Percentiles rank a stretch among this genome's conserved stretches.
Conservation (phyloP, 2,329 filamentous ascomycete species). For the Hypoxylon sp. region DNA sequence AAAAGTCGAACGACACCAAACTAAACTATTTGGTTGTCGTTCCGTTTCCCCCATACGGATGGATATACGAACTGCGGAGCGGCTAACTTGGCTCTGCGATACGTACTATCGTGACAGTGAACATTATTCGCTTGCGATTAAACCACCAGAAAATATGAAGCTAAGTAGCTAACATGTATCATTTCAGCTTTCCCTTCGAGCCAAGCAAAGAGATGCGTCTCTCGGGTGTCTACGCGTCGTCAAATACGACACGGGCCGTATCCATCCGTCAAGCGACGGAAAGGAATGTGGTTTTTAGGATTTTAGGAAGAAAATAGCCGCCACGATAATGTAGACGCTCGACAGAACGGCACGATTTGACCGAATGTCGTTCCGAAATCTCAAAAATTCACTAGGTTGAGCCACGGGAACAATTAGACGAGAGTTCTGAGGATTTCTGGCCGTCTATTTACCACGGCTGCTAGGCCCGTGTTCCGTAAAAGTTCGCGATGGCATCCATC, state of each 20-base stretch:
- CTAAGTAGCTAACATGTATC: constrained; percentile 2
- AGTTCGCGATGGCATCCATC: constrained; percentile 15
- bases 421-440: constrained; percentile 7
- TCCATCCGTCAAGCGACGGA: constrained; percentile 37
- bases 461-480: constrained; percentile 38
- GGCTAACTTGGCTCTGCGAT: background rate
- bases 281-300: constrained; percentile 15
- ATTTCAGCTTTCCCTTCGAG: constrained; percentile 12
- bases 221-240: constrained; percentile 8
- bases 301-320: constrained; percentile 35
- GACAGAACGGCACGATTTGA: constrained; percentile 26
- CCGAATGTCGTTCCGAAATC: constrained; percentile 20
- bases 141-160: too few relatives aligned
- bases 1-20: background rate
- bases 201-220: background rate
- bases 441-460: constrained; percentile 26
- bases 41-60: background rate
- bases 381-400: constrained; percentile 14
- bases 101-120: background rate
- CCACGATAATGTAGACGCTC: constrained; percentile 7
- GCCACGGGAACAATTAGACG: constrained; percentile 21
- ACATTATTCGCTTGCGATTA: constrained; percentile 5
- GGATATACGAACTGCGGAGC: background rate
- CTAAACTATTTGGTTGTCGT: background rate
- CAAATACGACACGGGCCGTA: constrained; percentile 29